Evolutionary conservation across 306 rosid species (phyloP).

Genomic region (Pachyrhizus erosus): DNA sequence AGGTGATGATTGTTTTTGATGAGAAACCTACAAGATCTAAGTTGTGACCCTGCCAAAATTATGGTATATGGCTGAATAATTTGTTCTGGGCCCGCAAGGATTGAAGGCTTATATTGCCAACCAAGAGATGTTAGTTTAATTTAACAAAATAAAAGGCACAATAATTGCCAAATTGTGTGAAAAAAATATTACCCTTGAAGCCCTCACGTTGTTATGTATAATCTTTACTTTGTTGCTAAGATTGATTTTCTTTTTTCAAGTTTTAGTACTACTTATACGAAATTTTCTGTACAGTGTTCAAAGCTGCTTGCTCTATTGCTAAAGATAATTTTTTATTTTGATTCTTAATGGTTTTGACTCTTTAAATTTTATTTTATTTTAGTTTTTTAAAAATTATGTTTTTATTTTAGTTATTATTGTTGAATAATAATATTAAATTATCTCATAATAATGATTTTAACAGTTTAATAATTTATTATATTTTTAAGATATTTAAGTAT

Average conservation of each 20-base stretch:
- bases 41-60: slow-evolving; percentile 51
- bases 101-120: slow-evolving; percentile 5
- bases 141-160: slow-evolving; percentile 30
- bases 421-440: no score
- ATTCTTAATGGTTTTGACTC: no score
- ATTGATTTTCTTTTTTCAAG: neutral
- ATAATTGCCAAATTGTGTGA: neutral
- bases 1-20: slow-evolving; percentile 81
- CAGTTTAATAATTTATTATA: no score
- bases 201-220: neutral
- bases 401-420: no score
- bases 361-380: no score
- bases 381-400: no score
- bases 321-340: neutral
- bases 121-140: slow-evolving; percentile 1
- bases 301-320: neutral
- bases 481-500: no score
- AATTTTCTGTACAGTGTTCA: neutral
- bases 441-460: no score
- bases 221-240: neutral
- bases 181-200: neutral
- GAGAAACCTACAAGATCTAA: slow-evolving; percentile 62
- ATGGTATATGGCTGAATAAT: slow-evolving; percentile 37
- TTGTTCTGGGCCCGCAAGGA: slow-evolving; percentile 12
- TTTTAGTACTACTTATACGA: neutral